Conservation (phyloP, 2,329 filamentous ascomycete genomes). For the Ascochyta fabae region DNA sequence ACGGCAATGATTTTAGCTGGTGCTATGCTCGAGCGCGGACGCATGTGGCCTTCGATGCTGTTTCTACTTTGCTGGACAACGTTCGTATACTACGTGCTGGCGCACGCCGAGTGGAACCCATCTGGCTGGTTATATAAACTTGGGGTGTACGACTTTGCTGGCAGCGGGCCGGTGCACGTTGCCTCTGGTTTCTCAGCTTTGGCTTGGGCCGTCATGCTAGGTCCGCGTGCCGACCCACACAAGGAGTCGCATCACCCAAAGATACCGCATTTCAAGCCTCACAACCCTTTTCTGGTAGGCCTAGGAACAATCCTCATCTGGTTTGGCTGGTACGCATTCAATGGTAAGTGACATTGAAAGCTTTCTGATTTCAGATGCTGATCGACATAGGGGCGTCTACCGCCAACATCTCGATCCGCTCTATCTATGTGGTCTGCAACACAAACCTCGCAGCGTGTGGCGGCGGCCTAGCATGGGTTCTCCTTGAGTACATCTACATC, state of each 20-base stretch:
- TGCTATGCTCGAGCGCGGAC: slow-evolving; percentile 43
- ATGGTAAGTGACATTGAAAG: slow-evolving; percentile 45
- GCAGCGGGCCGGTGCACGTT: slow-evolving; percentile 77
- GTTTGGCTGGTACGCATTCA: slow-evolving; percentile 48
- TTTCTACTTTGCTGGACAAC: slow-evolving; percentile 47
- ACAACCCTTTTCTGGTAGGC: slow-evolving; percentile 77
- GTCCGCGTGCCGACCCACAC: slow-evolving; percentile 68
- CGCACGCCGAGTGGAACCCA: slow-evolving; percentile 79
- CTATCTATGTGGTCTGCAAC: slow-evolving; percentile 64
- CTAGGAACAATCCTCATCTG: slow-evolving; percentile 69
- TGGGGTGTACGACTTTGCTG: slow-evolving; percentile 75
- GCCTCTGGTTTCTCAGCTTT: slow-evolving; percentile 74
- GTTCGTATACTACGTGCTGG: slow-evolving; percentile 56
- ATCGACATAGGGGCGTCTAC: slow-evolving; percentile 42
- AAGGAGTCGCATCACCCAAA: slow-evolving; percentile 52
- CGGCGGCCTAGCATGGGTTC: slow-evolving; percentile 61
- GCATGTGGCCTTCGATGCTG: slow-evolving; percentile 40
- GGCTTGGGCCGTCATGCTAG: slow-evolving; percentile 75
- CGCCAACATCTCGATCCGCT: slow-evolving; percentile 59
- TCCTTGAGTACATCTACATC: slow-evolving; percentile 60
- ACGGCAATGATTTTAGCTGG: slow-evolving; percentile 45
- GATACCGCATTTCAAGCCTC: slow-evolving; percentile 70
- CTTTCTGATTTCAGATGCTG: background rate
- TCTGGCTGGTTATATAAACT: slow-evolving; percentile 74
- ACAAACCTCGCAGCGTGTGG: slow-evolving; percentile 65